These are phyloP conservation scores for Pyrenula massariospora DNA, from an alignment of 495 filamentous ascomycete species.

Conservation along the genomic window DNA sequence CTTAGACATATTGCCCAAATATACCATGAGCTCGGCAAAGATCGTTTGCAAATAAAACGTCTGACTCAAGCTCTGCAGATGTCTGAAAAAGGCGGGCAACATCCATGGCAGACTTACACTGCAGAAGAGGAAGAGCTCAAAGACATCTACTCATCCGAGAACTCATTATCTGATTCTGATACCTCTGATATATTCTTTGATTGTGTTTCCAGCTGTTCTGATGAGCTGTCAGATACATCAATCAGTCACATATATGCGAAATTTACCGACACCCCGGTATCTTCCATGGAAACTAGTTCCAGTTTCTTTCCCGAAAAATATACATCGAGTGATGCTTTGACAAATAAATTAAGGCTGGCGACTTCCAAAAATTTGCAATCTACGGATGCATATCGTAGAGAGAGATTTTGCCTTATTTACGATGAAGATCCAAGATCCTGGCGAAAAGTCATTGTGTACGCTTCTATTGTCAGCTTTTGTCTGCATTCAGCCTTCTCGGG, in stretches of 20 bases:
- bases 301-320: neutral
- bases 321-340: neutral
- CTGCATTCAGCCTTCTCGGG: neutral
- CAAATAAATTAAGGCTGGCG: neutral
- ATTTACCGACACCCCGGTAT: neutral
- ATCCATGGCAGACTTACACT: neutral
- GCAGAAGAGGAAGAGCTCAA: neutral
- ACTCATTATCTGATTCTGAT: neutral
- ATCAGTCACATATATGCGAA: neutral
- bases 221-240: neutral
- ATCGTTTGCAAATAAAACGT: neutral
- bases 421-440: neutral
- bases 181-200: neutral
- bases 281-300: neutral
- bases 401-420: neutral
- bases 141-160: neutral
- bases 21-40: neutral
- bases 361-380: neutral
- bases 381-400: neutral
- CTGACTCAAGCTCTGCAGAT: neutral
- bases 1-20: neutral
- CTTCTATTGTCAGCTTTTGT: neutral
- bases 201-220: neutral
- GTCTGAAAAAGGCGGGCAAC: neutral
- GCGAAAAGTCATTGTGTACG: neutral